Evolutionary conservation across 306 rosid species (phyloP).

Genomic region (Rosa lucieae): DNA sequence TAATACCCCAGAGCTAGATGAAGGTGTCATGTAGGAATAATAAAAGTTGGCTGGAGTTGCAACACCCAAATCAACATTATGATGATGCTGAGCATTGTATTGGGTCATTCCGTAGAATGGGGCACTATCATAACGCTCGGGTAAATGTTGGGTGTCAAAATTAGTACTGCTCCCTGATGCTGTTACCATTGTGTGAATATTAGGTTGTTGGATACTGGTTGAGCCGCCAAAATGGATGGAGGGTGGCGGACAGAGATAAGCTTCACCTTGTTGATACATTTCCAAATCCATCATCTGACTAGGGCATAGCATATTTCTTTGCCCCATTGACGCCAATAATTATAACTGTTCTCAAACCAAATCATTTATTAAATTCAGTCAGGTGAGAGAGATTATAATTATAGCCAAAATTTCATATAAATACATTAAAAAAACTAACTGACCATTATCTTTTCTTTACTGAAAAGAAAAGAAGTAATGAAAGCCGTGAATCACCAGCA

Average conservation of each 20-base stretch:
- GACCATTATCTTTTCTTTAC: background rate
- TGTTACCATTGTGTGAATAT: slow-evolving; percentile 47
- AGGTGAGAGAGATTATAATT: slow-evolving; percentile 6
- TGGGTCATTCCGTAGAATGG: slow-evolving; percentile 63
- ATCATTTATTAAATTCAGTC: slow-evolving; percentile 23
- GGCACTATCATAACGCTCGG: slow-evolving; percentile 64
- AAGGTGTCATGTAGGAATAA: slow-evolving; percentile 66
- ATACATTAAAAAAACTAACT: background rate
- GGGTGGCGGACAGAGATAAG: slow-evolving; percentile 60
- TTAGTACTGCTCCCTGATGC: slow-evolving; percentile 60
- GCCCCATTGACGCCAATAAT: slow-evolving; percentile 49
- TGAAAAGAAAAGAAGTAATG: background rate
- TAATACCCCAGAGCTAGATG: slow-evolving; percentile 58
- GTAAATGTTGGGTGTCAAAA: slow-evolving; percentile 54
- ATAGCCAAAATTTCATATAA: slow-evolving; percentile 5
- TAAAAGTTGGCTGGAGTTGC: slow-evolving; percentile 52
- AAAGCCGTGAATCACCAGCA: background rate
- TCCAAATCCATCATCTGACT: slow-evolving; percentile 63
- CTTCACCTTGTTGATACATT: slow-evolving; percentile 68
- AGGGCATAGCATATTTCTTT: slow-evolving; percentile 39
- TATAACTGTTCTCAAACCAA: slow-evolving; percentile 38
- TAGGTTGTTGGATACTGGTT: slow-evolving; percentile 53
- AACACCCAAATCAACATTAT: slow-evolving; percentile 57
- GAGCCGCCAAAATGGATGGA: slow-evolving; percentile 47
- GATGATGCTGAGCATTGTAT: slow-evolving; percentile 60